Conservation (phyloP, 305 asterid species). For the Fraxinus ornus region DNA sequence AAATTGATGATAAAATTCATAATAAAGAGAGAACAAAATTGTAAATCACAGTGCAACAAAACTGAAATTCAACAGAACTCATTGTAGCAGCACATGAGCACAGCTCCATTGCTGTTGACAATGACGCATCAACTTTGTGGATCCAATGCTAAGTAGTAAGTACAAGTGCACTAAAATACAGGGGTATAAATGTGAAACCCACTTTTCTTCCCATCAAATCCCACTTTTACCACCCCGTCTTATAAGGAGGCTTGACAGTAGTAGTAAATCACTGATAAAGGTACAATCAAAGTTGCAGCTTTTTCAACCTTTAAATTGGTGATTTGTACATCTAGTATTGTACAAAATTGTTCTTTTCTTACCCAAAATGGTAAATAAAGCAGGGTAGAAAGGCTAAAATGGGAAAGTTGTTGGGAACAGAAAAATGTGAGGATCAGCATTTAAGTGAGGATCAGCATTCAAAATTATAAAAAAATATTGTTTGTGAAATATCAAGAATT, state of each 20-base stretch:
- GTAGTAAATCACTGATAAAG: neutral
- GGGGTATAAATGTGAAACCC: neutral
- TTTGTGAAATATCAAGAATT: too few species aligned
- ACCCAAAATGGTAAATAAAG: constrained; percentile 24
- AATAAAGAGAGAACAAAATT: too few species aligned
- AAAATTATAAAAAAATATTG: too few species aligned
- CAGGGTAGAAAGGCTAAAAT: constrained; percentile 16
- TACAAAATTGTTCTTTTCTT: constrained; percentile 14
- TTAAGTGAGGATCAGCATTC: too few species aligned
- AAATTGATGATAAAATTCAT: too few species aligned
- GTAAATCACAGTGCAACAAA: too few species aligned
- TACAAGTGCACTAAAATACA: constrained; percentile 10
- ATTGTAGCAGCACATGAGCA: neutral
- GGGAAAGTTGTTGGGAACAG: constrained; percentile 23
- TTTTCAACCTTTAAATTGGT: neutral
- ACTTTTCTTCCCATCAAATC: neutral
- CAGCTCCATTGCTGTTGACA: neutral
- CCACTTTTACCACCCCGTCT: constrained; percentile 2
- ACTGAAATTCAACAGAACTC: neutral
- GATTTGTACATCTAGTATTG: neutral
- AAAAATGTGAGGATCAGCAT: constrained; percentile 32
- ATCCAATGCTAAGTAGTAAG: neutral
- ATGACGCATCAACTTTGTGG: neutral
- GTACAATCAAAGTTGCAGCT: constrained; percentile 8
- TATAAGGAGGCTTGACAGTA: neutral